Conservation (phyloP, 1,284 basidiomycete species). For the Ceratobasidium sp. region DNA sequence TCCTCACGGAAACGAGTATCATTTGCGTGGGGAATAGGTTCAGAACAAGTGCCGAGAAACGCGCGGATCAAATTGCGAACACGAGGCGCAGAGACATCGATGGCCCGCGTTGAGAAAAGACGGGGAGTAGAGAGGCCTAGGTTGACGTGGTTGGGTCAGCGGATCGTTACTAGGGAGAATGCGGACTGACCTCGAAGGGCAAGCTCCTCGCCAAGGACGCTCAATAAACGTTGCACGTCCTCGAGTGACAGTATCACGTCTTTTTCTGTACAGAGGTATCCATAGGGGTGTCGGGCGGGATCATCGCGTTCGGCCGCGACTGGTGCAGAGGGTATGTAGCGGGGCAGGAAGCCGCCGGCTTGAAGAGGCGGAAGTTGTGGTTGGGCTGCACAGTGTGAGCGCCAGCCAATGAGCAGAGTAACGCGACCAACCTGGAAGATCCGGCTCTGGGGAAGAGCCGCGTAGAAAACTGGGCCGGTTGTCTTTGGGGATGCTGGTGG, state of each 20-base stretch:
- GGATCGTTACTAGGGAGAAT: not conserved
- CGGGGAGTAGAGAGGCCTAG: slow-evolving; percentile 84
- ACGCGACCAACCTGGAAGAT: slow-evolving; percentile 7
- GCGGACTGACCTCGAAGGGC: slow-evolving; percentile 61
- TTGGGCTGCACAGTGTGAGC: slow-evolving; percentile 24
- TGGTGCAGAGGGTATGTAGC: slow-evolving; percentile 57
- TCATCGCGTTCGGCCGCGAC: slow-evolving; percentile 41
- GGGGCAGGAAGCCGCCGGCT: slow-evolving; percentile 71
- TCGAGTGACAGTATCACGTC: slow-evolving; percentile 80
- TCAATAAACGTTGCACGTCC: slow-evolving; percentile 75
- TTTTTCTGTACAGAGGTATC: slow-evolving; percentile 74
- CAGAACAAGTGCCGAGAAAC: slow-evolving; percentile 64
- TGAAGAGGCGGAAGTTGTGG: slow-evolving; percentile 57
- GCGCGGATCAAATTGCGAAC: slow-evolving; percentile 78
- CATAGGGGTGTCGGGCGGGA: slow-evolving; percentile 58
- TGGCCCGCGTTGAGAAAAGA: slow-evolving; percentile 85
- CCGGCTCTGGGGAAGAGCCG: slow-evolving; percentile 15
- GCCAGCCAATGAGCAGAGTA: not conserved
- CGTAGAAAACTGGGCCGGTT: slow-evolving; percentile 32
- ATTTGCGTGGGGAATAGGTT: slow-evolving; percentile 60
- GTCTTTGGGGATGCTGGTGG: slow-evolving; percentile 38
- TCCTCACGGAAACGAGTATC: slow-evolving; percentile 78
- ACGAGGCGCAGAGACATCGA: slow-evolving; percentile 78
- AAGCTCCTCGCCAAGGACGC: slow-evolving; percentile 76
- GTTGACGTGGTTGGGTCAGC: not conserved